A percentile compares a stretch with the other conserved stretches of the same genome.
phyloP scores from a whole-genome alignment of 2,329 filamentous ascomycete species.

The Pseudomassariella vexata region DNA sequence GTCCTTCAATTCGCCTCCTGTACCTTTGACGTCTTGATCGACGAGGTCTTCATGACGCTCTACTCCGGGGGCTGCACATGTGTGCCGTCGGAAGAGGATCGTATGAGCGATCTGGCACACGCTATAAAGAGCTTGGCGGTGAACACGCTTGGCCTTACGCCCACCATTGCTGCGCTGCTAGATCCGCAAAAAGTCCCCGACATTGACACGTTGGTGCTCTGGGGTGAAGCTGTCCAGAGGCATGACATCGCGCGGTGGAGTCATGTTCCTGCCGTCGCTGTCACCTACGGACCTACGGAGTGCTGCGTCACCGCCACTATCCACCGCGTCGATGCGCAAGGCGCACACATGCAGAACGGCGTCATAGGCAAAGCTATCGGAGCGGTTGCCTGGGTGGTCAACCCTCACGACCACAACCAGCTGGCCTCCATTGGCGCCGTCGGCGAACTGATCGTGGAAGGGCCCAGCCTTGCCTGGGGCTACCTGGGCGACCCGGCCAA shows the following conservation, averaged over 20 bases:
- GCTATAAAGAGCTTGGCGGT: constrained; percentile 6
- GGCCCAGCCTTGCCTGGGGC: constrained; percentile 34
- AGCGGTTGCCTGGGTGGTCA: constrained; percentile 9
- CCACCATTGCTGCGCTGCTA: constrained; percentile 5
- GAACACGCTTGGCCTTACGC: constrained; percentile 7
- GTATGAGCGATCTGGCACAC: constrained; percentile 12
- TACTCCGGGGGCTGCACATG: constrained; percentile 32
- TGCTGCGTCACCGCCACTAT: not conserved
- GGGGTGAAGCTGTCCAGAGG: constrained; percentile 3
- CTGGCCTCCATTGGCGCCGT: constrained; percentile 11
- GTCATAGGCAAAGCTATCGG: too few relatives aligned
- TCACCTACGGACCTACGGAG: constrained; percentile 1
- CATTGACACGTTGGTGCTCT: constrained; percentile 4
- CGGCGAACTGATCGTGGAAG: constrained; percentile 18
- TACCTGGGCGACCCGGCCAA: constrained; percentile 37
- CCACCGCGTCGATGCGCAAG: not conserved
- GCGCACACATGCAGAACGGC: not conserved
- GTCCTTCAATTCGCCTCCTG: constrained; percentile 23
- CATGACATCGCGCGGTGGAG: constrained; percentile 2
- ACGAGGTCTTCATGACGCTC: constrained; percentile 31
- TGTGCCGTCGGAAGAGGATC: constrained; percentile 27
- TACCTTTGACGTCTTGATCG: constrained; percentile 30
- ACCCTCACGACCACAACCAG: constrained; percentile 7
- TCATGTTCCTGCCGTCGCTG: not conserved
- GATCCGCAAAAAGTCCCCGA: not conserved